Evolutionary conservation across 345 rosid genomes (phyloP), one percentile per base, ranked within the genome.

Genomic region (Euphorbia pulcherrima): DNA sequence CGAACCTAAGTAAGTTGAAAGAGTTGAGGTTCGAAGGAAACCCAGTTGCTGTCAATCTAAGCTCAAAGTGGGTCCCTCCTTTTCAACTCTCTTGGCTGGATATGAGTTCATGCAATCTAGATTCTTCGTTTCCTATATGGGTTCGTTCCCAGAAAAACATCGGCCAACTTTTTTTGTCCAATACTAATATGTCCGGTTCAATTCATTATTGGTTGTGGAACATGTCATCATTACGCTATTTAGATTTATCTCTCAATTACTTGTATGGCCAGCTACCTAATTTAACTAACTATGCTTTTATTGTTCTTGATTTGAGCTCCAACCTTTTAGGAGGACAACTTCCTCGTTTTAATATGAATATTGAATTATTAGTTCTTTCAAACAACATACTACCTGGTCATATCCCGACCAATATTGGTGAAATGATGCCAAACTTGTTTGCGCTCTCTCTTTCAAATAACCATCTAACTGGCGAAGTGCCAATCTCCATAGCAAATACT

Each of bases 51-150:
- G 70, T 87, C 10, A 72, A 81, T 24, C 10, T 85, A 51, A 67
- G 85, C 48, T 24, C 78, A 40, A 48, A 75, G 0, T 87, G 92
- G 92, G 26, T 74, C 67, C 92, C 89, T 62, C 87, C 89, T 55
- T 87, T 87, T 74, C 78, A 73, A 64, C 77, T 83, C 6, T 68
- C 63, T 40, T 20, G 35, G 29, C 77, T 85, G 67, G 74, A 80
- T 23, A 66, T 87, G 16, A 80, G 81, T 48, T 84, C 85, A 71
- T 87, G 87, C 74, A 55, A 40, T 28, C 66, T 82, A n/a, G 87
- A 86, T 72, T 84, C 89, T 65, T 54, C 40, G 2, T 87, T 87
- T 69, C 87, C 92, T 2, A 55, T 67, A 58, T 87, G 92, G 92
- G 81, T 87, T 63, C 81, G 71, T 58, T 73, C 80, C 69, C 92